A percentile compares a stretch with the other conserved stretches of the same genome.
phyloP scores from a whole-genome alignment of 1,139 yeast genomes.

The Suhomyces taliae region DNA sequence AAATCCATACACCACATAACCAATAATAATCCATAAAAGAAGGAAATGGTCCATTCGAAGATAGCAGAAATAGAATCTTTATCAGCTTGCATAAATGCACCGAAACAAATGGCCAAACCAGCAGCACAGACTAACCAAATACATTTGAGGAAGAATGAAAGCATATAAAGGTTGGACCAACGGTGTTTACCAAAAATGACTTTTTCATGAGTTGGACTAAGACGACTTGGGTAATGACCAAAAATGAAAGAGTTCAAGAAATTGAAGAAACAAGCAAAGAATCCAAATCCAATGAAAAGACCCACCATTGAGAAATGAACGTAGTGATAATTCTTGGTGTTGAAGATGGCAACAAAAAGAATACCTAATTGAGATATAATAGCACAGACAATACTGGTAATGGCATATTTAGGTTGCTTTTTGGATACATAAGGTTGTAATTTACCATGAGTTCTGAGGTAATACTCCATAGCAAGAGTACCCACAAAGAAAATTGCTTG shows the following conservation, averaged over 20 bases:
- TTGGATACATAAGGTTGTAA: slow-evolving; percentile 54
- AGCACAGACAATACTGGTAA: slow-evolving; percentile 53
- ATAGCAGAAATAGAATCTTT: slow-evolving; percentile 50
- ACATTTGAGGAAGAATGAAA: slow-evolving; percentile 54
- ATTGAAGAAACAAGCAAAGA: slow-evolving; percentile 62
- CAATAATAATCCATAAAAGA: slow-evolving; percentile 75
- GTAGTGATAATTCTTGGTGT: slow-evolving; percentile 55
- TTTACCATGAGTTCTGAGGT: slow-evolving; percentile 52
- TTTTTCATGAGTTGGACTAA: slow-evolving; percentile 42
- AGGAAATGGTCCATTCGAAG: slow-evolving; percentile 84
- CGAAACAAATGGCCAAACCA: slow-evolving; percentile 70
- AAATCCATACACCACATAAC: slow-evolving; percentile 70
- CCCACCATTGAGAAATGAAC: slow-evolving; percentile 74
- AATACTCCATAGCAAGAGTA: slow-evolving; percentile 59
- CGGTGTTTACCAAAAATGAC: slow-evolving; percentile 40
- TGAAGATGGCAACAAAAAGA: slow-evolving; percentile 71
- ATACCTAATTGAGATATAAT: slow-evolving; percentile 76
- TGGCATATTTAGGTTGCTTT: slow-evolving; percentile 51
- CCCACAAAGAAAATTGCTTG: slow-evolving; percentile 78
- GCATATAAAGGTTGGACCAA: slow-evolving; percentile 46
- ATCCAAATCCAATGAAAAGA: slow-evolving; percentile 70
- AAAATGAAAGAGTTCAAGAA: slow-evolving; percentile 61
- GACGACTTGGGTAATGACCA: slow-evolving; percentile 51
- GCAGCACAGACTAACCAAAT: slow-evolving; percentile 72
- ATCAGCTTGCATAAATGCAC: slow-evolving; percentile 40